Evolutionary conservation across 202 grass and related monocot species (phyloP), one percentile per base, ranked within the genome.

Genomic region (Hordeum pubiflorum): DNA sequence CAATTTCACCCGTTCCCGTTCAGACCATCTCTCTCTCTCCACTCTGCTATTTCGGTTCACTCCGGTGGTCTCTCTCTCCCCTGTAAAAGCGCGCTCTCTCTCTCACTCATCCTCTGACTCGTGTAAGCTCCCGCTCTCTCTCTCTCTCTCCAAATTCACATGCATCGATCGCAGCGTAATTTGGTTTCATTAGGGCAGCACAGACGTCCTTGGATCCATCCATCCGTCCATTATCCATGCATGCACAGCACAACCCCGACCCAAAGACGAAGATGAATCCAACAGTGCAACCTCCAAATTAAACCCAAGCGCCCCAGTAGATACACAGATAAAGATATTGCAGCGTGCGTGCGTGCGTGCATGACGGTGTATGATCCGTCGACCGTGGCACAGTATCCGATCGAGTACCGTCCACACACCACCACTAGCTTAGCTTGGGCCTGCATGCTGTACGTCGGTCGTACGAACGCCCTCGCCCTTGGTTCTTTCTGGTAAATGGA

Each of bases 401-500:
- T 61, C 64, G 0, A 2, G 5, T 0, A 11, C 18, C 10, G 9
- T 41, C 39, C 39, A 41, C 24, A 26, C 39, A 41, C 39, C 10
- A 39, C 1, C 34, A 36, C 34, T 36, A 36, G 50, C 18, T 9
- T 20, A 13, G 15, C 50, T 9, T 23, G 3, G 3, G 12, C 17
- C 44, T 48, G 37, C 37, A 36, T 27, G 23, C 31, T 32, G 31
- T 9, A 59, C 2, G 13, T 31, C 10, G 13, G 10, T 46, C 15
- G 5, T 23, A 23, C 55, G 55, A 22, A 40, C 64, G 7, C 0
- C 0, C 68, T 0, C 2, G 38, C 40, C 3, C 76, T 75, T 81
- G 84, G 84, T 81, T 76, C 54, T 86, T 86, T 81, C 52, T 58
- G 78, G 78, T 60, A 76, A 81, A 76, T 86, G 76, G 83, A 58